These are phyloP conservation scores for Paecilomyces sp. DNA, from an alignment of 2,329 filamentous ascomycete genomes.

Conservation along the genomic window DNA sequence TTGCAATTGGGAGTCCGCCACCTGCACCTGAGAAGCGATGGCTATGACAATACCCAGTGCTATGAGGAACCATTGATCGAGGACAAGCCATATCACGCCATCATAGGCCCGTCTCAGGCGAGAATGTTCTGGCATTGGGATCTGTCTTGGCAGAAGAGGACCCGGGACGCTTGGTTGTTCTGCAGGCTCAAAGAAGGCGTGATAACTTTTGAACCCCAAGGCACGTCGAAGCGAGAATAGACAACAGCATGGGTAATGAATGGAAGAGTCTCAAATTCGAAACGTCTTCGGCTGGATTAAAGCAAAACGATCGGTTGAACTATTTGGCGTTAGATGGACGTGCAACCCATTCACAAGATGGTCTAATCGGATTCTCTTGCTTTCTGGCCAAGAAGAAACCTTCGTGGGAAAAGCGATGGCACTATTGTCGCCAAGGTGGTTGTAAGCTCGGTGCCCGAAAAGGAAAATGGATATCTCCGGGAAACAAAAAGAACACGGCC, in stretches of 20 bases:
- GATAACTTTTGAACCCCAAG: not conserved
- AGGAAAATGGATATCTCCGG: not conserved
- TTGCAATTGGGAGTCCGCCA: constrained; percentile 44
- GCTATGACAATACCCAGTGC: constrained; percentile 44
- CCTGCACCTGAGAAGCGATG: constrained; percentile 46
- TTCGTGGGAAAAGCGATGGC: not conserved
- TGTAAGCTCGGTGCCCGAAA: not conserved
- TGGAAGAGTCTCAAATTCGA: not conserved
- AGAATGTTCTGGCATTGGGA: not conserved
- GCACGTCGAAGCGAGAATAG: not conserved
- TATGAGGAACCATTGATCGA: constrained; percentile 54
- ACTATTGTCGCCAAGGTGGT: not conserved
- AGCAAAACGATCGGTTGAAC: not conserved
- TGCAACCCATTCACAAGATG: not conserved
- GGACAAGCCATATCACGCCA: not conserved
- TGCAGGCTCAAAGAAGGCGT: not conserved
- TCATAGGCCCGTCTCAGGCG: not conserved
- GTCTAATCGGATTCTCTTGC: not conserved
- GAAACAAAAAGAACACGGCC: not conserved
- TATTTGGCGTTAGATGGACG: not conserved
- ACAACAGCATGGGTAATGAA: not conserved
- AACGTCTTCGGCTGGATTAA: not conserved
- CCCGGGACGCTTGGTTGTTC: not conserved
- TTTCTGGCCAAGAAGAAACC: not conserved
- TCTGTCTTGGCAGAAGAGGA: not conserved